phyloP scores from a whole-genome alignment of 1,284 basidiomycete genomes.

The Microbotryum lychnidis-dioicae region DNA sequence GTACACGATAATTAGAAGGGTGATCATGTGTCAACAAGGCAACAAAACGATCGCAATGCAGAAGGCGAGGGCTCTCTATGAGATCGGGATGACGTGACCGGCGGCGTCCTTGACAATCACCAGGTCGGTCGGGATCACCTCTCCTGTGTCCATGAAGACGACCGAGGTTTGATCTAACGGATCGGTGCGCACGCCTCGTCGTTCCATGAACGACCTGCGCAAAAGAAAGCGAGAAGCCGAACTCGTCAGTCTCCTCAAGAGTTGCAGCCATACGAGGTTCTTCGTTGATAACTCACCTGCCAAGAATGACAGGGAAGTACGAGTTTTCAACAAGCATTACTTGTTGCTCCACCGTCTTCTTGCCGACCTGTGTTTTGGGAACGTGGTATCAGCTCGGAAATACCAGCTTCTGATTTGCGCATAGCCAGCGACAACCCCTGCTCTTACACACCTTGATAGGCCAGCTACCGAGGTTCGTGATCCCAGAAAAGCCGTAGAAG shows the following conservation, averaged over 20 bases:
- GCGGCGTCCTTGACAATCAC: conserved; percentile 55
- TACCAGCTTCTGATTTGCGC: too few species aligned
- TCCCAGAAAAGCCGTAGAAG: conserved; percentile 73
- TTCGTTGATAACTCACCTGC: conserved; percentile 45
- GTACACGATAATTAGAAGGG: neutral
- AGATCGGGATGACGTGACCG: conserved; percentile 32
- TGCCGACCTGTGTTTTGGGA: conserved; percentile 43
- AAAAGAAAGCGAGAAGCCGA: too few species aligned
- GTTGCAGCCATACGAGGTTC: too few species aligned
- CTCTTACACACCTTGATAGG: conserved; percentile 27
- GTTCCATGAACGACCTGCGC: conserved; percentile 74
- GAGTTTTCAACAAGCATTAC: conserved; percentile 76
- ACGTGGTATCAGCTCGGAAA: neutral
- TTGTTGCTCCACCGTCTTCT: conserved; percentile 45
- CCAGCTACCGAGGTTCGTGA: conserved; percentile 46
- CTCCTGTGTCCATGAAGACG: conserved; percentile 89
- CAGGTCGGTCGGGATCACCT: conserved; percentile 81
- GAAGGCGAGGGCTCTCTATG: conserved; percentile 8
- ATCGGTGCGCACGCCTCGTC: conserved; percentile 69
- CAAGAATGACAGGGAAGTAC: conserved; percentile 93
- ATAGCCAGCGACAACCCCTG: too few species aligned
- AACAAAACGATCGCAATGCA: neutral
- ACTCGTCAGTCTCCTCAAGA: too few species aligned
- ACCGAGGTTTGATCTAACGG: conserved; percentile 74
- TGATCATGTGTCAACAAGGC: too few species aligned